Evolutionary conservation across 352 stramenopile genomes (phyloP).

Genomic region (Pythium myriotylum): DNA sequence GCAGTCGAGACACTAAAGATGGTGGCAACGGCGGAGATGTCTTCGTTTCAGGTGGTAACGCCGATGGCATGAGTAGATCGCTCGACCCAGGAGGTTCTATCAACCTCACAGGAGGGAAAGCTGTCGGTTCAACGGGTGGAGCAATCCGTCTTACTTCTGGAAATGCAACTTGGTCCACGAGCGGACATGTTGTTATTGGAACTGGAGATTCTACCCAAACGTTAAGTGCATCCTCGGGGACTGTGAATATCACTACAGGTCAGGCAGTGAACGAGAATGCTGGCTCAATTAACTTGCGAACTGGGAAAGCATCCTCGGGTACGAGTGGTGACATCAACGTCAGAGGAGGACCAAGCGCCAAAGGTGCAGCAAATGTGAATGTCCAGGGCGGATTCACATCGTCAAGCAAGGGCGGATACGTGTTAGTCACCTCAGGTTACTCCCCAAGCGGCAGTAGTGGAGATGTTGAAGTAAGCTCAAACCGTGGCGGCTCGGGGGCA

Average conservation of each 20-base stretch:
- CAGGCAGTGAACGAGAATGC: constrained; percentile 43
- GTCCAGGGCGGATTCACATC: constrained; percentile 54
- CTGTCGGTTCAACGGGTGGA: constrained; percentile 54
- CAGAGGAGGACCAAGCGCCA: constrained; percentile 44
- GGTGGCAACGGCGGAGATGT: constrained; percentile 73
- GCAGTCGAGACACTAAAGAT: constrained; percentile 49
- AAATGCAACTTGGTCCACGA: constrained; percentile 60
- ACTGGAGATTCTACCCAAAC: constrained; percentile 52
- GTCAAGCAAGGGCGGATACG: constrained; percentile 47
- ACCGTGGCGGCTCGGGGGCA: constrained; percentile 44
- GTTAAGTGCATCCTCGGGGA: constrained; percentile 43
- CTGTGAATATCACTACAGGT: constrained; percentile 48
- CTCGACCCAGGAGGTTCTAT: constrained; percentile 57
- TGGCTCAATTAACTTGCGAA: constrained; percentile 42
- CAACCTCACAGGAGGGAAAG: constrained; percentile 47
- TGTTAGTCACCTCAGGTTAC: constrained; percentile 48
- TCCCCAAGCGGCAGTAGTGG: constrained; percentile 54
- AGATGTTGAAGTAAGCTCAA: constrained; percentile 62
- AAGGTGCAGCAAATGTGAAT: constrained; percentile 48
- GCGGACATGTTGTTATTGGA: constrained; percentile 58
- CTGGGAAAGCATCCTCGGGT: constrained; percentile 43
- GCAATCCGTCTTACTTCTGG: constrained; percentile 51
- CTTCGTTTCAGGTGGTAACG: constrained; percentile 60
- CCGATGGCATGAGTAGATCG: constrained; percentile 43
- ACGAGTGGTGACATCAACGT: constrained; percentile 63